Conservation (phyloP, 306 rosid genomes). For the Glycyrrhiza uralensis region DNA sequence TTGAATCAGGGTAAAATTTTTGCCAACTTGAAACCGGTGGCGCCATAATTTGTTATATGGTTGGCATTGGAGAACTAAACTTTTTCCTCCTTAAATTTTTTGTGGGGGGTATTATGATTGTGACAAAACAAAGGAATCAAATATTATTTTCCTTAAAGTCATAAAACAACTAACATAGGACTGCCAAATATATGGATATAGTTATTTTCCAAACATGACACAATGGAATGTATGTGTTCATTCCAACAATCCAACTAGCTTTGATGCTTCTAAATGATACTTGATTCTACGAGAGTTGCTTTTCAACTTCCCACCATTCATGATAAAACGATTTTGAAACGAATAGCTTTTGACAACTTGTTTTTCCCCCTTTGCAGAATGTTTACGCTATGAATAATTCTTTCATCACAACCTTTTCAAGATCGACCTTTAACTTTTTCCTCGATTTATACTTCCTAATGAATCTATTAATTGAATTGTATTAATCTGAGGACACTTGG, state of each 20-base stretch:
- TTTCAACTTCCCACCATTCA: conserved; percentile 31
- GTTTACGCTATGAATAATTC: conserved; percentile 44
- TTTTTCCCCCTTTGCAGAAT: conserved; percentile 37
- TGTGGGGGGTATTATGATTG: neutral
- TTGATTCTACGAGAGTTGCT: conserved; percentile 13
- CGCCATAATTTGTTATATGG: no score
- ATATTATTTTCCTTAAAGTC: neutral
- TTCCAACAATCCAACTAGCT: conserved; percentile 9
- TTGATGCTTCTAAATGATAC: conserved; percentile 20
- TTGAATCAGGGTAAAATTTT: no score
- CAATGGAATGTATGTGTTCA: neutral
- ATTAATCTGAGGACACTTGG: no score
- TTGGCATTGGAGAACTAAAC: neutral
- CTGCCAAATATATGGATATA: neutral
- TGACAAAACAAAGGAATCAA: neutral
- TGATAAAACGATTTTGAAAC: conserved; percentile 20
- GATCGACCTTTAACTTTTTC: neutral
- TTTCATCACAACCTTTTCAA: conserved; percentile 3
- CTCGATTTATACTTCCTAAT: neutral
- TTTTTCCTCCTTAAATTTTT: neutral
- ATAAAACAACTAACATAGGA: neutral
- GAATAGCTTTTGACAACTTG: conserved; percentile 17
- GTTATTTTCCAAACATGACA: neutral
- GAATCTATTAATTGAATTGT: no score
- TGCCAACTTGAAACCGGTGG: neutral